A percentile compares a stretch with the other conserved stretches of the same genome.
These are phyloP conservation scores for Coniochaeta hoffmannii DNA, from an alignment of 2,329 filamentous ascomycete species.

Conservation along the genomic window DNA sequence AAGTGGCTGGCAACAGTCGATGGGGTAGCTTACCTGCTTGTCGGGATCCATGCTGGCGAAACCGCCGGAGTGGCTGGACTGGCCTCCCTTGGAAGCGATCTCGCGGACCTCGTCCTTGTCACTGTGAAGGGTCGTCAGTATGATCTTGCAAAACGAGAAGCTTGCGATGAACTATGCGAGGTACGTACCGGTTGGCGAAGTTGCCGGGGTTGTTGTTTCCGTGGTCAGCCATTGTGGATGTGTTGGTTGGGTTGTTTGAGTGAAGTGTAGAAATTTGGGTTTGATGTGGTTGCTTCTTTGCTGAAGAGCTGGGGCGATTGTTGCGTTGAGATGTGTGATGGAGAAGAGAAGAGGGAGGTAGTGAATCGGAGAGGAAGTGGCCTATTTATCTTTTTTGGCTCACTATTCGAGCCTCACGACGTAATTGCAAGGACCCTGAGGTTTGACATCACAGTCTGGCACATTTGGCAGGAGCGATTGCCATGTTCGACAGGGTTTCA, in stretches of 20 bases:
- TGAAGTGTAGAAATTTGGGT: background rate
- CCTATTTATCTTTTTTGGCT: background rate
- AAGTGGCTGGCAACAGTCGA: constrained; percentile 13
- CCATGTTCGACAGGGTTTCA: background rate
- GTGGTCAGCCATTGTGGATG: constrained; percentile 12
- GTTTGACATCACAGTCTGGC: background rate
- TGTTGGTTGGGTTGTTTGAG: background rate
- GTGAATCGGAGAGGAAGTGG: background rate
- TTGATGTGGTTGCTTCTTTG: background rate
- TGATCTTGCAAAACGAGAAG: background rate
- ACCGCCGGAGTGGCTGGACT: constrained; percentile 27
- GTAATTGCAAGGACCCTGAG: background rate
- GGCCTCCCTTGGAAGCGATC: constrained; percentile 33
- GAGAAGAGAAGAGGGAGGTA: background rate
- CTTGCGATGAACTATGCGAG: background rate
- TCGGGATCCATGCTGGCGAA: constrained; percentile 34
- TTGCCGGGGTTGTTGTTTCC: constrained; percentile 27
- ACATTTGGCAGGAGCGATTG: background rate
- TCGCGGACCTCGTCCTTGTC: constrained; percentile 35
- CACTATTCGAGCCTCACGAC: background rate
- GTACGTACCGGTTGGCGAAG: constrained; percentile 26
- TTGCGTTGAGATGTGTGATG: background rate
- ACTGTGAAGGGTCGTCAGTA: constrained; percentile 11
- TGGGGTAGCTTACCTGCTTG: constrained; percentile 23
- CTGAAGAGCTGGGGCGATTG: too few relatives aligned